Evolutionary conservation across 148 eudicot genomes (phyloP).

Genomic region (Arbutus unedo): DNA sequence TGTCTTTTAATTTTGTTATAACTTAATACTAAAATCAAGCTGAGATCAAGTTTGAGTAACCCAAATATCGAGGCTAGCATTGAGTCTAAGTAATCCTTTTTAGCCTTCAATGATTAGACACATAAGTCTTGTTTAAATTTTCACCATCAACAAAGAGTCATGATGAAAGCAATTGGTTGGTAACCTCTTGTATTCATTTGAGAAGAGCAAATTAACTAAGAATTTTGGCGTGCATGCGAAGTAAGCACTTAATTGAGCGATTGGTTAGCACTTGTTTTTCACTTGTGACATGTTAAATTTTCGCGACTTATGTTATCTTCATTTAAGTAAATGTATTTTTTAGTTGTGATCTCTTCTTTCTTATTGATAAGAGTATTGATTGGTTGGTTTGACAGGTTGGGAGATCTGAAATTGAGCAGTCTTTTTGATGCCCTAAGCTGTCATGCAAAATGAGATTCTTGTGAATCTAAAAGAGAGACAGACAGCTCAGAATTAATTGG

Average conservation of each 20-base stretch:
- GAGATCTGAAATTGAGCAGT: constrained; percentile 35
- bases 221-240: background rate
- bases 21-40: too few relatives aligned
- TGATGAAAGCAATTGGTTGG: background rate
- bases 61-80: too few relatives aligned
- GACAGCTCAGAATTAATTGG: constrained; percentile 22
- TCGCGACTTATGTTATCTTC: background rate
- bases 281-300: background rate
- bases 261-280: background rate
- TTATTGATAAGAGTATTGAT: background rate
- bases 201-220: background rate
- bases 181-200: background rate
- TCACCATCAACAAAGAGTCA: background rate
- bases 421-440: constrained; percentile 22
- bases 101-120: background rate
- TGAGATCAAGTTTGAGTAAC: too few relatives aligned
- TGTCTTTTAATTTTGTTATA: too few relatives aligned
- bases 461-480: constrained; percentile 32
- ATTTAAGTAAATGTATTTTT: background rate
- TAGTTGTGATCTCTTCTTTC: background rate
- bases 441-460: constrained; percentile 25
- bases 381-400: constrained; percentile 39
- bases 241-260: background rate
- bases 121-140: background rate
- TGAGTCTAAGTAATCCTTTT: background rate